Base-by-base conservation (phyloP, 805 yeast genomes). In the Wickerhamomyces bovis region DNA sequence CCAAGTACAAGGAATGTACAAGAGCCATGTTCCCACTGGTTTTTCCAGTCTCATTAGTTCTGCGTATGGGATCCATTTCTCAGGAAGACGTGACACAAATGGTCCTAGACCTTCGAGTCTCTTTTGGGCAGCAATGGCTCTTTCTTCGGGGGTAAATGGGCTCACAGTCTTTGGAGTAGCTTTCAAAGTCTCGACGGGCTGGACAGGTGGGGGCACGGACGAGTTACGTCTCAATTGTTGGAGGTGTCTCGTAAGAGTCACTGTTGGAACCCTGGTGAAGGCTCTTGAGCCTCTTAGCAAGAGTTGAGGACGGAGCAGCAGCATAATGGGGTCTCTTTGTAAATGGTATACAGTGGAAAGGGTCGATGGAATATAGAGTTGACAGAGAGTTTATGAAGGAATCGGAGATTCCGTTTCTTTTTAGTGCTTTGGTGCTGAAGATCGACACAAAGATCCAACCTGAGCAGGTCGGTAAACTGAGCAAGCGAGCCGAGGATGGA, bases 11-110 rank as follows among this genome's bases (percentile, higher is more conserved):
- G 99, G 99, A 42, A 88, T 71, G 50, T 79, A 78, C 38, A 94
- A 69, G 23, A 92, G 70, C 75, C 88, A 80, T 0, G 97, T 86
- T 0, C 99, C 99, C n/a, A 86, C 95, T 0, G 99, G 99, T 56
- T 88, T 88, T 61, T 94, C 99, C 46, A 92, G 65, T 46, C 99
- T 73, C 85, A 89, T 83, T 46, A 94, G 70, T 60, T 89, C 95
- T 39, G 96, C 95, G 62, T 89, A 94, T 0, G 99, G 98, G 40
- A 87, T 82, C 80, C 82, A 72, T 47, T 73, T 73, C 38, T 70
- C 72, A 0, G 99, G 98, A 21, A 94, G 71, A 30, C 73, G 71
- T 1, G 80, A 69, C 15, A 87, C 71, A 61, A 72, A 69, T 0
- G 79, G 72, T 2, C 76, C 77, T 33, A 78, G 58, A 0, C 76